Base-by-base conservation (phyloP, 305 asterid species). In the Caryopteris hybrid region DNA sequence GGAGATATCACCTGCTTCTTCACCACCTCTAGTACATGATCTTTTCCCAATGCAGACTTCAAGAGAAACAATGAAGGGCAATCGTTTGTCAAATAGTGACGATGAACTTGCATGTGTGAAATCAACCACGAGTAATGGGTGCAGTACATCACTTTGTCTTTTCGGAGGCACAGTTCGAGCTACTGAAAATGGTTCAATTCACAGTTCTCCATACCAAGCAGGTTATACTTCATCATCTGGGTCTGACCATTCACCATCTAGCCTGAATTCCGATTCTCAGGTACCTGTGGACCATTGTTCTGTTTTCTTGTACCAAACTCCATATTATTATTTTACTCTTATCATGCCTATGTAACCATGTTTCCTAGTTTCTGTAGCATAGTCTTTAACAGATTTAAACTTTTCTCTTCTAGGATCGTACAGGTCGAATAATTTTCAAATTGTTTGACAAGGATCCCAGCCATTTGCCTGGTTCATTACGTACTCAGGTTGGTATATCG, bases 361-460 rank as follows among this genome's bases (percentile, higher is more conserved):
- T 25, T 45, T 66, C 68, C 51, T 51, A 25, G 43, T 59, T 68
- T 36, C 50, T 46, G 8, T 17, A 29, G 25, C 72, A 34, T 68
- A 39, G n/a, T 29, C n/a, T 65, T 48, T 63, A 66, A 56, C 31
- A 33, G 45, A 48, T 64, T 54, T 64, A 8, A 48, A 50, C 16
- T n/a, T 70, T 11, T 65, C 11, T 65, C 8, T 63, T 41, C 42
- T 73, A 91, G 98, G 95, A 91, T 81, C 98, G 96, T 13, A 89
- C 90, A 61, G 96, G 94, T 34, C 82, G 95, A 61, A 87, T 91
- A 55, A 74, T 79, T 66, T 89, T 91, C 79, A 91, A 91, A 76
- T 81, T 91, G 73, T 91, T 91, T 79, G 95, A 85, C 83, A 91
- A 91, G 88, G 93, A 91, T 80, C 98, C 98, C 36, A 83, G 96